Conservation (phyloP, 257 asterid species). For the Ophiorrhiza pumila region DNA sequence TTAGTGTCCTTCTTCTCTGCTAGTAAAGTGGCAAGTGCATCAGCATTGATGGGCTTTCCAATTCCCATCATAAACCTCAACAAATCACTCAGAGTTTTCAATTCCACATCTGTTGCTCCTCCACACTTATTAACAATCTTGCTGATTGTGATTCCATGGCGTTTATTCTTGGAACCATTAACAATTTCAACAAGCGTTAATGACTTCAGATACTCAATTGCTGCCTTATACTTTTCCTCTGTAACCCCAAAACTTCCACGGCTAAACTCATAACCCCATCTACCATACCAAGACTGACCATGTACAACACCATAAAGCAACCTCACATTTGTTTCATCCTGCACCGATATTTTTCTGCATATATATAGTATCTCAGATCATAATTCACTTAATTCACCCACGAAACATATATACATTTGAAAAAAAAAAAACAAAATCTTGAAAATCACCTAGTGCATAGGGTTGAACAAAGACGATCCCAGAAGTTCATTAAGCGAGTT, state of each 20-base stretch:
- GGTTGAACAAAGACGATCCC: slow-evolving; percentile 67
- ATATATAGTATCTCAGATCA: slow-evolving; percentile 4
- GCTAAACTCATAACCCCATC: slow-evolving; percentile 63
- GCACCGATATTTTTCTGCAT: slow-evolving; percentile 57
- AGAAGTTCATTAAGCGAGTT: slow-evolving; percentile 56
- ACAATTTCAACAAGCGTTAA: slow-evolving; percentile 41
- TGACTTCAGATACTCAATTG: slow-evolving; percentile 41
- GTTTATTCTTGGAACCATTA: slow-evolving; percentile 33
- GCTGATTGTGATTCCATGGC: slow-evolving; percentile 32
- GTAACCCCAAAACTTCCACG: slow-evolving; percentile 40
- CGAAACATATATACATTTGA: not conserved
- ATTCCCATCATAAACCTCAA: slow-evolving; percentile 46
- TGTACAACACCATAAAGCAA: slow-evolving; percentile 52
- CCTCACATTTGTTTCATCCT: slow-evolving; percentile 40
- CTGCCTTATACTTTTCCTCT: slow-evolving; percentile 34
- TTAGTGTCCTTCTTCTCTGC: slow-evolving; percentile 61
- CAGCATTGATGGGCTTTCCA: slow-evolving; percentile 28
- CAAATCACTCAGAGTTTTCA: slow-evolving; percentile 54
- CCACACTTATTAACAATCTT: slow-evolving; percentile 40
- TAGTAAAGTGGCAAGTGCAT: slow-evolving; percentile 40
- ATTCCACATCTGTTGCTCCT: slow-evolving; percentile 38
- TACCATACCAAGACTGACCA: slow-evolving; percentile 52
- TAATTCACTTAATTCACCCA: not conserved
- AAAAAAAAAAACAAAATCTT: not conserved
- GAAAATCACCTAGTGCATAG: slow-evolving; percentile 55